A percentile compares a stretch with the other conserved stretches of the same genome.
phyloP scores from a whole-genome alignment of 2,329 filamentous ascomycete species.

The Monosporascus sp. region DNA sequence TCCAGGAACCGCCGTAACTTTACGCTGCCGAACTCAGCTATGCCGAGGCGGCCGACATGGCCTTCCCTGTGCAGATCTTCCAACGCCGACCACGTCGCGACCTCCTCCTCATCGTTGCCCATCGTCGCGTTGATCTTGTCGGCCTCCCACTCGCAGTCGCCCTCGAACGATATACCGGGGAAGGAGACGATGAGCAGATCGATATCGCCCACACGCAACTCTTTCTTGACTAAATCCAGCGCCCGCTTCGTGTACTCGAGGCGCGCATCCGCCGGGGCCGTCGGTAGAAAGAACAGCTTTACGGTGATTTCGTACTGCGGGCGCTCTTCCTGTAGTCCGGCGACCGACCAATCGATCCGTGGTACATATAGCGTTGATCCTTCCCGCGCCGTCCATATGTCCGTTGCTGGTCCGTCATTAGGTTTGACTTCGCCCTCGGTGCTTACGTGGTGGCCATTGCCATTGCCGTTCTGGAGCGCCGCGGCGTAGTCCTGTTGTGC shows the following conservation, averaged over 20 bases:
- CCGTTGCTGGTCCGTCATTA: constrained; percentile 24
- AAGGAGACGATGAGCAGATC: constrained; percentile 92
- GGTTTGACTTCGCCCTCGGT: constrained; percentile 1
- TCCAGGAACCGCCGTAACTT: constrained; percentile 74
- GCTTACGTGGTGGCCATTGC: constrained; percentile 28
- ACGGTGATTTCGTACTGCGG: constrained; percentile 89
- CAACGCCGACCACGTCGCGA: constrained; percentile 64
- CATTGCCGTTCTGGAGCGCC: constrained; percentile 16
- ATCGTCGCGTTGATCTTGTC: constrained; percentile 57
- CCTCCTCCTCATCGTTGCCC: constrained; percentile 62
- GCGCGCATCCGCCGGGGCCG: constrained; percentile 58
- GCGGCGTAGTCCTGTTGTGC: constrained; percentile 59
- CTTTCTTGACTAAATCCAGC: constrained; percentile 71
- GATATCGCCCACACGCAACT: constrained; percentile 69
- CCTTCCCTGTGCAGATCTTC: constrained; percentile 70
- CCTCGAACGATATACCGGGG: constrained; percentile 88
- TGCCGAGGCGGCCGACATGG: constrained; percentile 68
- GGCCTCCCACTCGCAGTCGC: constrained; percentile 78
- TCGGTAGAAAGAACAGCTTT: constrained; percentile 88
- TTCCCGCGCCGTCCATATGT: constrained; percentile 65
- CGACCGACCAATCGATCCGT: constrained; percentile 64
- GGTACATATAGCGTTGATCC: constrained; percentile 67
- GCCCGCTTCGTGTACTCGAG: constrained; percentile 71
- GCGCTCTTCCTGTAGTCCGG: constrained; percentile 73
- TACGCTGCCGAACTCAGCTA: constrained; percentile 86